A percentile compares a stretch with the other conserved stretches of the same genome.
These are phyloP conservation scores for Citrus hindsii DNA, from an alignment of 345 rosid genomes.

Conservation along the genomic window DNA sequence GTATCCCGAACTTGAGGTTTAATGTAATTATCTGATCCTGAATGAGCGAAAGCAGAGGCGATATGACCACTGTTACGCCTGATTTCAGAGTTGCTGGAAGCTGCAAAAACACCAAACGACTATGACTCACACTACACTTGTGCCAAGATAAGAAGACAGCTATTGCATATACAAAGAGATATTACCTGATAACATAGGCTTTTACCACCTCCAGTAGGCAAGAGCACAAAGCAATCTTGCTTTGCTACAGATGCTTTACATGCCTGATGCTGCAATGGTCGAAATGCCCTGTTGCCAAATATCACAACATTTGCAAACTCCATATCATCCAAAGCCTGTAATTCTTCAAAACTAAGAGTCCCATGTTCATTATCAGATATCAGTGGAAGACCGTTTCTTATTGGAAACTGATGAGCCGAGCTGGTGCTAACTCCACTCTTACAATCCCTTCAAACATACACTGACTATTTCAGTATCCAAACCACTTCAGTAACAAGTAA, in stretches of 20 bases:
- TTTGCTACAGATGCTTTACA: slow-evolving; percentile 68
- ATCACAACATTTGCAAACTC: slow-evolving; percentile 87
- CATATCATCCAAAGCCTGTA: slow-evolving; percentile 72
- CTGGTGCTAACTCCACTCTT: slow-evolving; percentile 36
- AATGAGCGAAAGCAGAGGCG: slow-evolving; percentile 82
- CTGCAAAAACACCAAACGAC: slow-evolving; percentile 32
- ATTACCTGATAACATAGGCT: slow-evolving; percentile 88
- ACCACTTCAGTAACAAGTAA: background rate
- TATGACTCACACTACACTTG: slow-evolving; percentile 6
- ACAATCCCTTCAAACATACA: slow-evolving; percentile 46
- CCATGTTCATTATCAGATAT: slow-evolving; percentile 21
- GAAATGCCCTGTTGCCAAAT: slow-evolving; percentile 61
- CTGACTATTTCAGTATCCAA: slow-evolving; percentile 17
- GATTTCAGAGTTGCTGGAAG: slow-evolving; percentile 84
- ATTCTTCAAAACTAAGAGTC: slow-evolving; percentile 61
- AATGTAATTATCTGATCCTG: slow-evolving; percentile 87
- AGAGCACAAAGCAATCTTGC: slow-evolving; percentile 76
- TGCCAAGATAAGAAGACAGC: background rate
- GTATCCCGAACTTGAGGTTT: slow-evolving; percentile 76
- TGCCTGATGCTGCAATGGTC: slow-evolving; percentile 80
- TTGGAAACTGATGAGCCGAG: slow-evolving; percentile 38
- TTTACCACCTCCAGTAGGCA: slow-evolving; percentile 96
- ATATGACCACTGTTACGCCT: slow-evolving; percentile 83
- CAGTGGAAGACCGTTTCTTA: slow-evolving; percentile 23
- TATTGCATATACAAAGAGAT: slow-evolving; percentile 7